A percentile compares a stretch with the other conserved stretches of the same genome.
Evolutionary conservation across 306 rosid genomes (phyloP).

Genomic region (Vigna reflexopilosa): DNA sequence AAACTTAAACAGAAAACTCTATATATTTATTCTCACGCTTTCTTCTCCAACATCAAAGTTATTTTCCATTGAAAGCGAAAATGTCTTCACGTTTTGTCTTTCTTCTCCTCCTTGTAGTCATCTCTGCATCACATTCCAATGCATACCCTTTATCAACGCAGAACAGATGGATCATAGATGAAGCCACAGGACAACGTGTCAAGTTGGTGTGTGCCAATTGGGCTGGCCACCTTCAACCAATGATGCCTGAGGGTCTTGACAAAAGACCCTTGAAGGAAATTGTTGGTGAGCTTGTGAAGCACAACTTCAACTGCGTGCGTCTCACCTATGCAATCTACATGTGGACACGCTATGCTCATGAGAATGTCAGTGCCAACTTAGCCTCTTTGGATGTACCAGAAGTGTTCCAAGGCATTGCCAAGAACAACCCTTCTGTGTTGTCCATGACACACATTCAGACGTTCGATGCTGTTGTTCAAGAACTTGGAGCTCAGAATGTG

Average conservation of each 20-base stretch:
- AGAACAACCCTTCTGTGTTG: constrained; percentile 47
- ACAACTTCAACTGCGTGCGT: constrained; percentile 57
- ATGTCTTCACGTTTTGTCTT: background rate
- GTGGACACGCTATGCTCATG: constrained; percentile 51
- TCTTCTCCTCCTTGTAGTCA: background rate
- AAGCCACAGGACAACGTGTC: constrained; percentile 41
- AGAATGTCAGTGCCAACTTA: constrained; percentile 29
- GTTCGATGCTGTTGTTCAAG: constrained; percentile 46
- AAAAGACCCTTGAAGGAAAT: constrained; percentile 48
- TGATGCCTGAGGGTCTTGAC: constrained; percentile 65
- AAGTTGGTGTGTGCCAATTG: constrained; percentile 57
- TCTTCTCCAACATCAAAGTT: too few relatives aligned
- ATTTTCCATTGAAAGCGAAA: too few relatives aligned
- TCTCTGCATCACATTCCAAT: constrained; percentile 23
- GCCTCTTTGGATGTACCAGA: constrained; percentile 17
- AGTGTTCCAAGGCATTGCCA: constrained; percentile 38
- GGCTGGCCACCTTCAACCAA: constrained; percentile 57
- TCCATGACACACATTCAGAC: constrained; percentile 48
- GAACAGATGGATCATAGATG: constrained; percentile 56
- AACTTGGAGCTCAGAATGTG: constrained; percentile 48
- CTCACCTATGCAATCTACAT: constrained; percentile 57
- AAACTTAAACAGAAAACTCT: too few relatives aligned
- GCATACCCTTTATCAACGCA: constrained; percentile 56
- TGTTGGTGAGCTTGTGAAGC: constrained; percentile 18
- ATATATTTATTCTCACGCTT: too few relatives aligned